These are phyloP conservation scores for Exophiala calicioides DNA, from an alignment of 2,329 filamentous ascomycete genomes.

Conservation along the genomic window DNA sequence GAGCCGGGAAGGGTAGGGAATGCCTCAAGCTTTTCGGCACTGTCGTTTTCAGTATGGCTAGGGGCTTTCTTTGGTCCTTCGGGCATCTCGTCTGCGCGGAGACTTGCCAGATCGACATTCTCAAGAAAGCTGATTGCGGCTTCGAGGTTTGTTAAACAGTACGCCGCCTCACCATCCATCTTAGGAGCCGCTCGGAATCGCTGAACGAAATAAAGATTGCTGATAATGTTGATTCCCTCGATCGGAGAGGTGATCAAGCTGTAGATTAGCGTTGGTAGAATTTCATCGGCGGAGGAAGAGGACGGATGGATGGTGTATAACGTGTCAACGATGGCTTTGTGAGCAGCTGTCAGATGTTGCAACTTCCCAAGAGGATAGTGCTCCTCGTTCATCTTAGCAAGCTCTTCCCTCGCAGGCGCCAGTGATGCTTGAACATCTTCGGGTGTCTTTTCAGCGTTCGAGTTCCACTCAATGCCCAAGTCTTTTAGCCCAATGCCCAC, in stretches of 20 bases:
- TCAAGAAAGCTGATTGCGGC: slow-evolving; percentile 92
- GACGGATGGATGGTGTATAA: slow-evolving; percentile 66
- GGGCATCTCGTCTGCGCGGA: slow-evolving; percentile 76
- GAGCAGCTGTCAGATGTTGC: slow-evolving; percentile 80
- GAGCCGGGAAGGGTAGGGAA: slow-evolving; percentile 31
- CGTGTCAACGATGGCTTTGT: slow-evolving; percentile 93
- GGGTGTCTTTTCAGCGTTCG: slow-evolving; percentile 56
- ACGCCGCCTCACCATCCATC: slow-evolving; percentile 89
- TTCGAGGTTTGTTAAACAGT: slow-evolving; percentile 94
- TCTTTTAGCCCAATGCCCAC: slow-evolving; percentile 88
- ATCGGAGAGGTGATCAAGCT: slow-evolving; percentile 88
- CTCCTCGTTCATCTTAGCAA: slow-evolving; percentile 81
- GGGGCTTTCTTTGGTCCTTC: slow-evolving; percentile 63
- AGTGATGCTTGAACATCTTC: slow-evolving; percentile 73
- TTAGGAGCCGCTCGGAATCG: slow-evolving; percentile 82
- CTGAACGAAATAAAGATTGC: slow-evolving; percentile 93
- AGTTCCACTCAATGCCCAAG: slow-evolving; percentile 73
- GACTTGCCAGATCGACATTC: slow-evolving; percentile 87
- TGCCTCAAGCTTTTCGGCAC: slow-evolving; percentile 22
- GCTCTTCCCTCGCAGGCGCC: slow-evolving; percentile 67
- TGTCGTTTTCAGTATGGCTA: slow-evolving; percentile 49
- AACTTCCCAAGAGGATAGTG: slow-evolving; percentile 89
- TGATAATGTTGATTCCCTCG: slow-evolving; percentile 83
- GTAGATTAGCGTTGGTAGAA: slow-evolving; percentile 95
- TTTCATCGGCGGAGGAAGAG: slow-evolving; percentile 90